These are phyloP conservation scores for Fusarium clavum DNA, from an alignment of 2,329 filamentous ascomycete species.

Conservation along the genomic window DNA sequence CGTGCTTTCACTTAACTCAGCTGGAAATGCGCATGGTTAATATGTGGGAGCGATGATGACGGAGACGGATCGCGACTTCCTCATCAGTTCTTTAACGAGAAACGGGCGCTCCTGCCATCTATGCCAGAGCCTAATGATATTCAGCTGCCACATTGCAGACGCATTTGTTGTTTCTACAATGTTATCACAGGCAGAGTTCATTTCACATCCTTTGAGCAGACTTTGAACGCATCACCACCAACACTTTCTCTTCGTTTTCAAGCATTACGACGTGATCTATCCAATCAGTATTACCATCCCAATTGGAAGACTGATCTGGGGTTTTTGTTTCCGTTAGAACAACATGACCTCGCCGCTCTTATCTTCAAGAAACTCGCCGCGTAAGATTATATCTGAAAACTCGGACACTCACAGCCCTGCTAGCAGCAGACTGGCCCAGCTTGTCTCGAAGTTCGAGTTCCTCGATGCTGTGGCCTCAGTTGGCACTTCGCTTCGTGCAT, in stretches of 20 bases:
- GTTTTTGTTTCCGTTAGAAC: not conserved
- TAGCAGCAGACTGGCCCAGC: constrained; percentile 45
- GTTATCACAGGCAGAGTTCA: constrained; percentile 4
- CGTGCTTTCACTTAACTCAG: not conserved
- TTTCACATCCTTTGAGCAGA: constrained; percentile 33
- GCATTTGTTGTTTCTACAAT: not conserved
- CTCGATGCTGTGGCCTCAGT: constrained; percentile 39
- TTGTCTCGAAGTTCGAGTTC: constrained; percentile 53
- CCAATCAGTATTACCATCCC: constrained; percentile 2
- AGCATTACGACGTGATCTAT: constrained; percentile 3
- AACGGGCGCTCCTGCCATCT: not conserved
- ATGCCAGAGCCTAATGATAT: not conserved
- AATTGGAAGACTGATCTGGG: not conserved
- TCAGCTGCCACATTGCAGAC: not conserved
- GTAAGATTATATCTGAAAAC: constrained; percentile 16
- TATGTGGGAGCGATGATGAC: not conserved
- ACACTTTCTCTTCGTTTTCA: constrained; percentile 17
- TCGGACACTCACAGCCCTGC: constrained; percentile 9
- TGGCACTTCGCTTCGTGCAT: not conserved
- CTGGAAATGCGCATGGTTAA: not conserved
- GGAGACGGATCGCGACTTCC: not conserved
- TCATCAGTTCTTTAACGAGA: rapidly evolving
- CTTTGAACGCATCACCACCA: constrained; percentile 27
- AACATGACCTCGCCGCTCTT: constrained; percentile 31
- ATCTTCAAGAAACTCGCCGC: constrained; percentile 13